These are phyloP conservation scores for Arthrobotrys sinensis DNA, from an alignment of 2,329 filamentous ascomycete genomes.

Conservation along the genomic window DNA sequence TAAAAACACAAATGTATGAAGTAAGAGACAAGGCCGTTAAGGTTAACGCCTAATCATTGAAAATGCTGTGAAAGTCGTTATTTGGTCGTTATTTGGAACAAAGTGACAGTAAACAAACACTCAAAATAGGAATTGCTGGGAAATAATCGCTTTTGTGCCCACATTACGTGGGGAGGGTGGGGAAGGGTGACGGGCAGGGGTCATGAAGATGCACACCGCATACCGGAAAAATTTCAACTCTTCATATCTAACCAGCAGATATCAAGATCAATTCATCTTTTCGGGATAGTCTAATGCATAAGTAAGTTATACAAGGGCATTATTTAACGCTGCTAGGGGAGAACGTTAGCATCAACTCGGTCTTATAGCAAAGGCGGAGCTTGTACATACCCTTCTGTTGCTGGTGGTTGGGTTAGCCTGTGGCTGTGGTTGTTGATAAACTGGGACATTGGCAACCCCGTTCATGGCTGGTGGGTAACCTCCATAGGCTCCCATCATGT, in stretches of 20 bases:
- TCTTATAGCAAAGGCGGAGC: background rate
- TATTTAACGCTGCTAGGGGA: constrained; percentile 43
- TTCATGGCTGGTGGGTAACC: constrained; percentile 63
- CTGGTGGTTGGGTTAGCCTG: constrained; percentile 54
- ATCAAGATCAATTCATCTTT: constrained; percentile 1
- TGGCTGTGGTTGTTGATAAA: constrained; percentile 63
- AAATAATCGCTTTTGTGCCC: constrained; percentile 42
- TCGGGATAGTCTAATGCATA: constrained; percentile 15
- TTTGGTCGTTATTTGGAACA: constrained; percentile 39
- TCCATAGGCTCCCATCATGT: constrained; percentile 62
- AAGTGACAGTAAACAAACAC: constrained; percentile 11
- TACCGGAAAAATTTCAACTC: background rate
- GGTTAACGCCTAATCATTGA: constrained; percentile 22
- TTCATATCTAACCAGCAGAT: constrained; percentile 53
- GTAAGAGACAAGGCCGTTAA: constrained; percentile 17
- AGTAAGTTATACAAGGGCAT: background rate
- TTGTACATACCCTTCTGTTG: constrained; percentile 57
- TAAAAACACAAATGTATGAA: constrained; percentile 27
- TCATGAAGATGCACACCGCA: constrained; percentile 30
- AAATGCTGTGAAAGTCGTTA: constrained; percentile 44
- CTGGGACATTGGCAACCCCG: constrained; percentile 61
- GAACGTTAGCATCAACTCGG: constrained; percentile 27
- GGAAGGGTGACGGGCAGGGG: background rate
- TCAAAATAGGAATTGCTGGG: background rate
- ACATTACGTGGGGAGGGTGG: background rate